phyloP scores from a whole-genome alignment of 2,329 filamentous ascomycete species.

The Fusarium agapanthi region DNA sequence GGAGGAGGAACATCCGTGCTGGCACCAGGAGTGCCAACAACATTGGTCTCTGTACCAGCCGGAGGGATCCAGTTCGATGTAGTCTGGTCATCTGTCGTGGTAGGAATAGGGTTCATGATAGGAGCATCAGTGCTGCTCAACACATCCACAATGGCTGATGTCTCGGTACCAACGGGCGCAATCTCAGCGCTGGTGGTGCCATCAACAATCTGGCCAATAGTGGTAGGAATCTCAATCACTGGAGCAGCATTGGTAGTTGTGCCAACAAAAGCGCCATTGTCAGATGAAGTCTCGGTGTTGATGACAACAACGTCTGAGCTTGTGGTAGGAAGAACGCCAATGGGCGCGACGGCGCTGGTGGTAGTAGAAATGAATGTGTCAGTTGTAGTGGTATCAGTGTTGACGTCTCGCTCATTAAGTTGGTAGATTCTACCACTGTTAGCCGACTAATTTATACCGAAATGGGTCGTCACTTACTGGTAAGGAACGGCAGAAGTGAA shows the following conservation, averaged over 20 bases:
- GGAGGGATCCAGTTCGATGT: not conserved
- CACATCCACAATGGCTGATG: not conserved
- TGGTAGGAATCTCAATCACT: not conserved
- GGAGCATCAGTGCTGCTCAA: not conserved
- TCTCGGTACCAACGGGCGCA: not conserved
- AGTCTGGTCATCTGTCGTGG: not conserved
- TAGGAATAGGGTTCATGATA: not conserved
- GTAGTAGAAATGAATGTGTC: not conserved
- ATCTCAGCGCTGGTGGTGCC: not conserved
- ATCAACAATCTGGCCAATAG: not conserved
- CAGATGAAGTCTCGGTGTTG: not conserved
- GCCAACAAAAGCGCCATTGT: not conserved
- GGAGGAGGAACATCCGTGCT: not conserved
- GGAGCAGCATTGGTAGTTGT: not conserved
- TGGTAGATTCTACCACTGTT: not conserved
- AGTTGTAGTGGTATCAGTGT: not conserved
- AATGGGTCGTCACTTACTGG: not conserved
- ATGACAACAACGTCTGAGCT: not conserved
- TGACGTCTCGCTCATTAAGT: not conserved
- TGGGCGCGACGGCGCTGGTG: not conserved
- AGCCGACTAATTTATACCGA: fast-evolving
- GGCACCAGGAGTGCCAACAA: not conserved
- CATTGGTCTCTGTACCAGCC: not conserved
- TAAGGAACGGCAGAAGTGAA: slow-evolving; percentile 12
- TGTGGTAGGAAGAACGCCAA: not conserved